Percentiles rank a stretch among this genome's conserved stretches.
These are phyloP conservation scores for Apiospora saccharicola DNA, from an alignment of 2,329 filamentous ascomycete genomes.

Conservation along the genomic window DNA sequence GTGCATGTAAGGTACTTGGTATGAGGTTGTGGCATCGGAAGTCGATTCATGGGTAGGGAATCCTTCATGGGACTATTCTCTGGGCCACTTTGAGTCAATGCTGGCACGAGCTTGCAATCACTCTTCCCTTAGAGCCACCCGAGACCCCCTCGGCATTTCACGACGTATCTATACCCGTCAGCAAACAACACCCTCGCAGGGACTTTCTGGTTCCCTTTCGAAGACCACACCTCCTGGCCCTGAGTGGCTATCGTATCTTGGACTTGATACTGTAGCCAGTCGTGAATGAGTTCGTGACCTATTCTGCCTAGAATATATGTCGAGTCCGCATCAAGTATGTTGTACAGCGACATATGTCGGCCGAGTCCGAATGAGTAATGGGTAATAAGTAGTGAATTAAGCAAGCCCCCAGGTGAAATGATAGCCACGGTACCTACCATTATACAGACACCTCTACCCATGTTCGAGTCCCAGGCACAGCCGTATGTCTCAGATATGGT, in stretches of 20 bases:
- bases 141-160: slow-evolving; percentile 3
- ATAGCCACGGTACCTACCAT: neutral
- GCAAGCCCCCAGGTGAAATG: neutral
- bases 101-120: slow-evolving; percentile 4
- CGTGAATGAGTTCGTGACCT: neutral
- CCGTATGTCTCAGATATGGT: slow-evolving; percentile 19
- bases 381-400: neutral
- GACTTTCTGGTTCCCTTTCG: neutral
- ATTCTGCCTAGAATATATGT: slow-evolving; percentile 7
- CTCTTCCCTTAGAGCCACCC: slow-evolving; percentile 2
- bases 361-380: neutral
- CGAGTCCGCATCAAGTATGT: neutral
- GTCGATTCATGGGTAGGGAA: neutral
- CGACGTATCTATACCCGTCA: neutral
- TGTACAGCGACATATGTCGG: slow-evolving; percentile 13
- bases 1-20: slow-evolving; percentile 14
- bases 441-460: slow-evolving; percentile 1
- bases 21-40: slow-evolving; percentile 1
- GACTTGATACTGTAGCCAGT: neutral
- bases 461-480: slow-evolving; percentile 18
- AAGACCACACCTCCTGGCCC: neutral
- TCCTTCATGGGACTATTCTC: neutral
- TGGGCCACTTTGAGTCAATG: slow-evolving; percentile 10
- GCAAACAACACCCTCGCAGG: neutral
- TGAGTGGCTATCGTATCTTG: neutral